Evolutionary conservation across 163 green algal genomes (phyloP), one percentile per base, ranked within the genome.

Genomic region (Scenedesmus sp.): DNA sequence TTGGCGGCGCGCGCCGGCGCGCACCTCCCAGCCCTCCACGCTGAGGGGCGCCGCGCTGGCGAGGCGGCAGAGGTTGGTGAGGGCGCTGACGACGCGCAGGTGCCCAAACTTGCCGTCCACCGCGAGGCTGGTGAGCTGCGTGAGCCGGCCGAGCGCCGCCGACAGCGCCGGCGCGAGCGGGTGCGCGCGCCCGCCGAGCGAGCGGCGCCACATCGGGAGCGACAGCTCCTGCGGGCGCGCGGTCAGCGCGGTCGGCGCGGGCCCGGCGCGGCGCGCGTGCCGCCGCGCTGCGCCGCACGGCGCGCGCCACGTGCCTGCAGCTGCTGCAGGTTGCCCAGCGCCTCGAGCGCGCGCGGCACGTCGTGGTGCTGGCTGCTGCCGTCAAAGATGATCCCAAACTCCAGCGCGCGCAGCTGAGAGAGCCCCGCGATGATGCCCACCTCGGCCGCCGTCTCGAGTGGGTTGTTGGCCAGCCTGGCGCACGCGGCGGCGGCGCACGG

Each of bases 41-140:
- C 71, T 80, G 20, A 80, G 45, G 1, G 71, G 71, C n/a, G 71
- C 71, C 14, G 71, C 71, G 24, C 58, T 72, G 13, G 58, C 60
- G 29, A 80, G 34, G 17, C 31, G 58, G 45, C 45, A 20, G 26
- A 80, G 71, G n/a, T 71, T 70, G n/a, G 71, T 80, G 2, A 80
- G 53, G 45, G 31, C 28, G 47, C 45, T 71, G 45, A 80, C 71
- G 24, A 80, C 71, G 13, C 29, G 5, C 39, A 80, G 29, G 62
- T 80, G 58, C 4, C 60, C 47, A 54, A 80, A 80, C 71, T 80
- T 80, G 26, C 71, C 71, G 13, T 80, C 71, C 6, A 80, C 60
- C 17, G 71, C 71, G 3, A 80, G 33, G 58, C 45, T 71, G 10
- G 58, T 70, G 1, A 80, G 58, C 3, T 22, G 44, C 4, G 71